Percentiles rank a stretch among this genome's conserved stretches.
Evolutionary conservation across 495 filamentous ascomycete genomes (phyloP).

Genomic region (Aspergillus kassunensis): DNA sequence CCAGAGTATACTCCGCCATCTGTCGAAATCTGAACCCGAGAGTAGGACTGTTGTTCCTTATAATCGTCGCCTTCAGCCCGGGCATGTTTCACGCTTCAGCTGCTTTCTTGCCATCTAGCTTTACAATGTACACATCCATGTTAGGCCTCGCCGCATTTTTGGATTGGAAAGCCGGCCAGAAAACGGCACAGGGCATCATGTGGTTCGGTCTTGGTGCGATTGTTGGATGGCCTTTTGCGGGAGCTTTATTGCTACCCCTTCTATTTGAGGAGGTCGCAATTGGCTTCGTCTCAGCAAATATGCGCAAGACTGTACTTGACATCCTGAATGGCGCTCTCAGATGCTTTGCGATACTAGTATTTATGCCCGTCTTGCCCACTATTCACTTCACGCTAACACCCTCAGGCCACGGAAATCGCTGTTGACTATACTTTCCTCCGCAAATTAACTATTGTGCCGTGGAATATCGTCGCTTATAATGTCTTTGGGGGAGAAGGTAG

Average conservation of each 20-base stretch:
- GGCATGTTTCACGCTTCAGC: conserved; percentile 91
- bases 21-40: conserved; percentile 69
- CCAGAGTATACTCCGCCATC: conserved; percentile 71
- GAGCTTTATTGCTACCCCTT: conserved; percentile 77
- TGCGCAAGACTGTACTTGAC: conserved; percentile 52
- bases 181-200: conserved; percentile 76
- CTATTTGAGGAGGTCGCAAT: conserved; percentile 71
- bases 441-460: conserved; percentile 70
- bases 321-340: conserved; percentile 64
- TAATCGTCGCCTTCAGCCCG: conserved; percentile 69
- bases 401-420: conserved; percentile 52
- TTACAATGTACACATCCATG: conserved; percentile 94
- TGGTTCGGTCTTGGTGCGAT: conserved; percentile 90
- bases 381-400: conserved; percentile 21
- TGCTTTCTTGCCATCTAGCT: conserved; percentile 87
- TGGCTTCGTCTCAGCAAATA: conserved; percentile 52
- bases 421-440: conserved; percentile 81
- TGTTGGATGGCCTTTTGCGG: conserved; percentile 93
- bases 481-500: conserved; percentile 71
- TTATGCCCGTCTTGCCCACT: neutral
- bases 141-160: conserved; percentile 84
- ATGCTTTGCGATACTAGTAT: conserved; percentile 66
- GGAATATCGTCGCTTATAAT: conserved; percentile 96
- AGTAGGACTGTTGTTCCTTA: conserved; percentile 78
- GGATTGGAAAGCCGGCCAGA: conserved; percentile 71